Evolutionary conservation across 2,329 filamentous ascomycete genomes (phyloP).

Genomic region (Proliferodiscus dingleyae): DNA sequence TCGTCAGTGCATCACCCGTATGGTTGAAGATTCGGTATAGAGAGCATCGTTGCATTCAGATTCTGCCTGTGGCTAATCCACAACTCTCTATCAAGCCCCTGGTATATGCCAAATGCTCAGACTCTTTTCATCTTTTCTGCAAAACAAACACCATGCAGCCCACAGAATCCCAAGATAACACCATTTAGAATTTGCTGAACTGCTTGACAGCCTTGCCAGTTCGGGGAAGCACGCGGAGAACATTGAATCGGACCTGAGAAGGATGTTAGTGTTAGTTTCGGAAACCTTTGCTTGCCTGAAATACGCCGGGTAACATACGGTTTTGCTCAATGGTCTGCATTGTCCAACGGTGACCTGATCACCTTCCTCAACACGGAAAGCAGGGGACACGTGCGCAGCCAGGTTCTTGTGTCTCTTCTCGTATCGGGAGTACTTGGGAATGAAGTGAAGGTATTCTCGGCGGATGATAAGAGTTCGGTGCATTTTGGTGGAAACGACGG

Average conservation of each 20-base stretch:
- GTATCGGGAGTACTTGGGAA: constrained; percentile 99
- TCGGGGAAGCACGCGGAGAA: constrained; percentile 95
- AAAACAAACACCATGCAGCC: constrained; percentile 32
- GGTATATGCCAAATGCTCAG: constrained; percentile 27
- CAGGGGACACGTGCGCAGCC: constrained; percentile 95
- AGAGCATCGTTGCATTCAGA: constrained; percentile 26
- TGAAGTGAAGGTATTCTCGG: constrained; percentile 99
- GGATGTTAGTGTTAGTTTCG: constrained; percentile 15
- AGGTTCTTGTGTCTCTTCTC: constrained; percentile 99
- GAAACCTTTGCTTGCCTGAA: background rate
- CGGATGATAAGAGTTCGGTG: constrained; percentile 99
- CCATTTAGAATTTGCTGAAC: constrained; percentile 93
- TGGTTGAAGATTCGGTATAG: too few species aligned
- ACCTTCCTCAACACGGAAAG: constrained; percentile 99
- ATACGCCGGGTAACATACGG: constrained; percentile 73
- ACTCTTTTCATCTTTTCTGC: constrained; percentile 28
- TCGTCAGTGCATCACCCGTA: too few species aligned
- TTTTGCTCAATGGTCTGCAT: constrained; percentile 99
- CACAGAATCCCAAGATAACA: constrained; percentile 29
- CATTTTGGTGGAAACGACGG: constrained; percentile 99
- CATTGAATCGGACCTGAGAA: constrained; percentile 92
- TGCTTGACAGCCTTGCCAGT: constrained; percentile 96
- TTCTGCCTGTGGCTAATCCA: constrained; percentile 30
- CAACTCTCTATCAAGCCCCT: constrained; percentile 26
- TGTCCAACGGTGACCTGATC: constrained; percentile 99